A percentile compares a stretch with the other conserved stretches of the same genome.
Evolutionary conservation across 306 rosid genomes (phyloP).

Genomic region (Acacia crassicarpa): DNA sequence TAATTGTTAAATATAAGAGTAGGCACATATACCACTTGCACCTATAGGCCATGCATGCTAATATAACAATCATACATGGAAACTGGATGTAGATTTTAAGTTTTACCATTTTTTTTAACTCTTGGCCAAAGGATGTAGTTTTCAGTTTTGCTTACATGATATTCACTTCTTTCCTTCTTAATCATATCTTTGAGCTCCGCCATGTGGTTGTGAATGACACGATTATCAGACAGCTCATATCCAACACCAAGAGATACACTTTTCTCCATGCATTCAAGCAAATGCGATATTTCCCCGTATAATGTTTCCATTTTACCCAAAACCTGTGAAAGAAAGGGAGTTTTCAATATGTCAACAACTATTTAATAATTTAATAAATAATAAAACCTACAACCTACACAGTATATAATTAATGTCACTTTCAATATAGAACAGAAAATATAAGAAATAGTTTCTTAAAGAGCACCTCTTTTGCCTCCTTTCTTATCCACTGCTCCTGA

Average conservation of each 20-base stretch:
- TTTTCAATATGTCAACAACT: not conserved
- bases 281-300: conserved; percentile 57
- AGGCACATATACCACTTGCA: conserved; percentile 1
- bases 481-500: conserved; percentile 57
- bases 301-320: conserved; percentile 61
- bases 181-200: conserved; percentile 52
- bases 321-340: conserved; percentile 40
- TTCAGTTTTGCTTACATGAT: conserved; percentile 44
- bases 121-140: not conserved
- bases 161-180: conserved; percentile 55
- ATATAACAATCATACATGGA: not conserved
- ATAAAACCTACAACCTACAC: conserved; percentile 3
- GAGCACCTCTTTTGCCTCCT: conserved; percentile 64
- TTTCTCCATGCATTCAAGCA: conserved; percentile 52
- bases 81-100: not conserved
- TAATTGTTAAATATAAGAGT: not conserved
- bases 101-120: not conserved
- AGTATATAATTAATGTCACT: conserved; percentile 7
- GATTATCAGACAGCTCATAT: conserved; percentile 34
- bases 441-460: not conserved
- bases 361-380: not conserved
- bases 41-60: not conserved
- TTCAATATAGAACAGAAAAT: not conserved
- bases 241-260: conserved; percentile 35
- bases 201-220: conserved; percentile 43